phyloP scores from a whole-genome alignment of 2,329 filamentous ascomycete genomes.

The Beauveria sp. region DNA sequence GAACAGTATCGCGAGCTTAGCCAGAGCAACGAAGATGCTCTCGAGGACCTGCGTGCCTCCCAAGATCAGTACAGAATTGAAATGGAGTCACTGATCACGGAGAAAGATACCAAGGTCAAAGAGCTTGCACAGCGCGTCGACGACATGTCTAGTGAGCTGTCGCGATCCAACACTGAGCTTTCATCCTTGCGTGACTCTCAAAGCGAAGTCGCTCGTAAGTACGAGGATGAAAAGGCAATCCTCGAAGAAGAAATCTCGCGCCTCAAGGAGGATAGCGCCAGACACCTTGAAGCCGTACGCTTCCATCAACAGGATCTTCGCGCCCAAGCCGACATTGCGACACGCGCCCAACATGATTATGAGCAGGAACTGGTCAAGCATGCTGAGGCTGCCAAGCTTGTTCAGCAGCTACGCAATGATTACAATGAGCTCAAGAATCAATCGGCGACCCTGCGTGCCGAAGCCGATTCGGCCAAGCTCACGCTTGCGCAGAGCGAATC shows the following conservation, averaged over 20 bases:
- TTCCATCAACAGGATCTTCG: constrained; percentile 89
- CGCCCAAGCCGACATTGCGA: constrained; percentile 86
- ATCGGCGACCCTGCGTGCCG: constrained; percentile 64
- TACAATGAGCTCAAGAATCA: constrained; percentile 77
- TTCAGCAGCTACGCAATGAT: constrained; percentile 72
- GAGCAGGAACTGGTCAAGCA: constrained; percentile 93
- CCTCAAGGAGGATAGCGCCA: constrained; percentile 76
- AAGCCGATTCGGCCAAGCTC: constrained; percentile 79
- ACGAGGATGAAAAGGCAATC: constrained; percentile 74
- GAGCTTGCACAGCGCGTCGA: constrained; percentile 79
- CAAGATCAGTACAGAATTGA: constrained; percentile 86
- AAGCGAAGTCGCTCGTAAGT: constrained; percentile 60
- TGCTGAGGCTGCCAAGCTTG: constrained; percentile 81
- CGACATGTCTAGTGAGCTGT: constrained; percentile 75
- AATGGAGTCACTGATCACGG: constrained; percentile 64
- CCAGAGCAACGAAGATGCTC: constrained; percentile 77
- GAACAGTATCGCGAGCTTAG: constrained; percentile 87
- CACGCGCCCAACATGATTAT: constrained; percentile 89
- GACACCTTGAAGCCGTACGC: constrained; percentile 69
- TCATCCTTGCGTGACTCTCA: constrained; percentile 73
- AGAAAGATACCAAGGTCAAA: constrained; percentile 72
- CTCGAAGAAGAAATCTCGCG: constrained; percentile 73
- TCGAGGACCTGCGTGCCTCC: constrained; percentile 69
- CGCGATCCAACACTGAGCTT: constrained; percentile 73
- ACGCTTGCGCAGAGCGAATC: constrained; percentile 72